Conservation (phyloP, 1,284 basidiomycete species). For the Phylloboletellus chloephorus region DNA sequence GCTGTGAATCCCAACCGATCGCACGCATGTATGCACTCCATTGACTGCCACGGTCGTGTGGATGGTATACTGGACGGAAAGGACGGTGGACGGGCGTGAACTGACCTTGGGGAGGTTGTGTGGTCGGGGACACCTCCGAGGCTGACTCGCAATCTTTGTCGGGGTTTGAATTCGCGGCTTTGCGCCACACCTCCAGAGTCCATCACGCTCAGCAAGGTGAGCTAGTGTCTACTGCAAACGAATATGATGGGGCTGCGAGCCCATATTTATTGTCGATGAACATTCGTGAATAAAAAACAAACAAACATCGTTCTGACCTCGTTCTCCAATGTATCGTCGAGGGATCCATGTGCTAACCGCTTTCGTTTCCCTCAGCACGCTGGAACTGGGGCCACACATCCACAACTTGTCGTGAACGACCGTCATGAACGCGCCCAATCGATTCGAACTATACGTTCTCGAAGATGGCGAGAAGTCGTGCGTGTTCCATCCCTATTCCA, state of each 20-base stretch:
- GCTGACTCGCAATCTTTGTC: constrained; percentile 10
- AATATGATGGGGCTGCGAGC: constrained; percentile 47
- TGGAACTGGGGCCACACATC: constrained; percentile 2
- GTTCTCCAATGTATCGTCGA: background rate
- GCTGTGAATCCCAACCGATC: constrained; percentile 32
- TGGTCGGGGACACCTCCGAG: constrained; percentile 35
- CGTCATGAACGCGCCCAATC: constrained; percentile 87
- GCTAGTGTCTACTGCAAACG: background rate
- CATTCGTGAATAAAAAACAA: constrained; percentile 49
- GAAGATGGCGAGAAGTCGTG: constrained; percentile 91
- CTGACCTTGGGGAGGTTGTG: constrained; percentile 62
- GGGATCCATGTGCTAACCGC: constrained; percentile 1
- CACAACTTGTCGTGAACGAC: background rate
- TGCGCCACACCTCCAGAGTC: constrained; percentile 14
- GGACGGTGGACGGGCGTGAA: constrained; percentile 28
- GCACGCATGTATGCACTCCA: constrained; percentile 30
- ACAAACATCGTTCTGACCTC: constrained; percentile 28
- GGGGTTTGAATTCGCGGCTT: constrained; percentile 25
- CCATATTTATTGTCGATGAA: constrained; percentile 73
- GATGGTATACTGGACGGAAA: constrained; percentile 15
- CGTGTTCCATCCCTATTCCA: constrained; percentile 32
- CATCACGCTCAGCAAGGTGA: constrained; percentile 13
- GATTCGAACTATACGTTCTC: constrained; percentile 88
- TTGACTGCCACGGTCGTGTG: constrained; percentile 13
- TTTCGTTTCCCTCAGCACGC: background rate